phyloP scores from a whole-genome alignment of 23 red algal species.

The Agarophyton chilense region DNA sequence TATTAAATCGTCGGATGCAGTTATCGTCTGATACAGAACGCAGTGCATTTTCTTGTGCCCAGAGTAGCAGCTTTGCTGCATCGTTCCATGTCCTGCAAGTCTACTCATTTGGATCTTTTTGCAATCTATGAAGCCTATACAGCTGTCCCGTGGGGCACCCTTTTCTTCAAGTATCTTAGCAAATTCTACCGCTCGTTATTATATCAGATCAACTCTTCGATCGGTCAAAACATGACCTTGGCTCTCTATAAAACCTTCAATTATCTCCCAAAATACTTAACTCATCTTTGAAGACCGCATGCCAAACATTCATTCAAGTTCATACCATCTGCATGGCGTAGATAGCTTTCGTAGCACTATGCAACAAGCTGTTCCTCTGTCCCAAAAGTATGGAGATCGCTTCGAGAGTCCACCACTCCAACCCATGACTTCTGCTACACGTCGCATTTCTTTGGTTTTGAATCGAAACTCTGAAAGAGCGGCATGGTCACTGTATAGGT shows the following conservation, averaged over 20 bases:
- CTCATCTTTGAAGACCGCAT: background rate
- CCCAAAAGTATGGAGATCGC: conserved; percentile 4
- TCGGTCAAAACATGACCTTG: background rate
- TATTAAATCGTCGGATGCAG: conserved; percentile 36
- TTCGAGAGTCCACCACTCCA: background rate
- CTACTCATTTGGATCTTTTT: conserved; percentile 34
- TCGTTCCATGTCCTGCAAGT: conserved; percentile 1
- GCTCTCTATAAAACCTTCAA: background rate
- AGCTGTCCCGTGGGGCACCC: conserved; percentile 22
- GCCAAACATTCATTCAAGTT: conserved; percentile 2
- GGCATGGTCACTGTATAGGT: background rate
- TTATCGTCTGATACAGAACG: conserved; percentile 10
- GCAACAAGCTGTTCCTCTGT: background rate
- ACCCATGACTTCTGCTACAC: background rate
- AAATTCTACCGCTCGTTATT: background rate
- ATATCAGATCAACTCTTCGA: background rate
- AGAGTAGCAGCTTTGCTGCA: conserved; percentile 4
- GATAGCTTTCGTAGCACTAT: background rate
- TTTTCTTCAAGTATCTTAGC: background rate
- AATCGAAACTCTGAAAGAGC: conserved; percentile 27
- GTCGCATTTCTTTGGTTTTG: background rate
- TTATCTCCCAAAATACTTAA: conserved; percentile 33
- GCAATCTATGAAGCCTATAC: conserved; percentile 62
- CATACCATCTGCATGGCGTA: background rate
- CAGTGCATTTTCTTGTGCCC: conserved; percentile 39